phyloP scores from a whole-genome alignment of 768 basidiomycete genomes.

The Collybiopsis luxurians region DNA sequence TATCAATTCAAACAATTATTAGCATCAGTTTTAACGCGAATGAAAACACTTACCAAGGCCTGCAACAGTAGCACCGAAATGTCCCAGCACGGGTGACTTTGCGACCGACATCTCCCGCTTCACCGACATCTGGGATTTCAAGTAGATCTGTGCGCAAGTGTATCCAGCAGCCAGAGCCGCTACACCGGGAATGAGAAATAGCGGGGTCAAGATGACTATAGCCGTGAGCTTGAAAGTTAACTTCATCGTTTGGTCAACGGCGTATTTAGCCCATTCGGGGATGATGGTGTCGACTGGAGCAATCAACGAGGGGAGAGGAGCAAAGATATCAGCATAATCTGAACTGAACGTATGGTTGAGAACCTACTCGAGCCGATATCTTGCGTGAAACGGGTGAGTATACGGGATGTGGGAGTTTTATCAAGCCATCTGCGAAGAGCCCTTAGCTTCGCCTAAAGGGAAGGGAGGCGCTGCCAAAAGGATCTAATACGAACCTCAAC shows the following conservation, averaged over 20 bases:
- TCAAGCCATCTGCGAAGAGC: conserved; percentile 58
- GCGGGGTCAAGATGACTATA: conserved; percentile 22
- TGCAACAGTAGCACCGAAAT: conserved; percentile 52
- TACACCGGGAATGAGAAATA: conserved; percentile 7
- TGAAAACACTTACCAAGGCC: conserved; percentile 1
- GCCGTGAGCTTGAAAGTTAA: conserved; percentile 22
- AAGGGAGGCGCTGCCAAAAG: too few species aligned
- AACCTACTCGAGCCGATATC: conserved; percentile 37
- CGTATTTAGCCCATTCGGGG: conserved; percentile 1
- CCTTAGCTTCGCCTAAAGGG: too few species aligned
- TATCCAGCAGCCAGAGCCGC: conserved; percentile 25
- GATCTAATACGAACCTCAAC: conserved; percentile 39
- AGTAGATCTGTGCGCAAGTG: conserved; percentile 21
- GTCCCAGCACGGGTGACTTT: conserved; percentile 17
- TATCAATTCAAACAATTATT: neutral
- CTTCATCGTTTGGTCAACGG: conserved; percentile 10
- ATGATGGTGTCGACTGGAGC: conserved; percentile 14
- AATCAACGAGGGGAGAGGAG: too few species aligned
- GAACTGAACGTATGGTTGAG: too few species aligned
- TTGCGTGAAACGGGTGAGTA: conserved; percentile 48
- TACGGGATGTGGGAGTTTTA: conserved; percentile 43
- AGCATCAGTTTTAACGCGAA: too few species aligned
- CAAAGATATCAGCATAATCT: too few species aligned
- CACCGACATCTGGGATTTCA: conserved; percentile 20
- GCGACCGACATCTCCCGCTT: conserved; percentile 20